Percentiles rank a stretch among this genome's conserved stretches.
Conservation (phyloP, 306 rosid genomes). For the Oemleria cerasiformis region DNA sequence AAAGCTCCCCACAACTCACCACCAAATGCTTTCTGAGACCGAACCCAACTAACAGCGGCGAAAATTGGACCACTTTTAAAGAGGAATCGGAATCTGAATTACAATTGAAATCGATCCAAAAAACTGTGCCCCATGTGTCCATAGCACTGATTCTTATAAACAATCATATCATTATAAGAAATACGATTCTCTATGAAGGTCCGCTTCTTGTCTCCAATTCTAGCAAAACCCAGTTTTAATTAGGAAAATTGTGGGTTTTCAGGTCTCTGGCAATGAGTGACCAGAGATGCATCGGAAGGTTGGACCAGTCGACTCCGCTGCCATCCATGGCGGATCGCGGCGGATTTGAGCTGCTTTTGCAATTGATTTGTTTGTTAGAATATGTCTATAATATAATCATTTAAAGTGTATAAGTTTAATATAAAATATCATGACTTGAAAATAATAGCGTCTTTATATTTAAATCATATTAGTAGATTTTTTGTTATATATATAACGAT, state of each 20-base stretch:
- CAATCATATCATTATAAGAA: constrained; percentile 56
- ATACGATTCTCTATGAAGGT: constrained; percentile 27
- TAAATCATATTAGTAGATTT: too few relatives aligned
- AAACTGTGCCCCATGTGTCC: constrained; percentile 65
- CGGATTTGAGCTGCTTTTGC: too few relatives aligned
- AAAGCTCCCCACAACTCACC: constrained; percentile 53
- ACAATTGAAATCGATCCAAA: constrained; percentile 49
- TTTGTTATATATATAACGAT: too few relatives aligned
- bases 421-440: too few relatives aligned
- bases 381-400: too few relatives aligned
- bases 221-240: constrained; percentile 21
- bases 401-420: too few relatives aligned
- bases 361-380: too few relatives aligned
- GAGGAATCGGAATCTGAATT: too few relatives aligned
- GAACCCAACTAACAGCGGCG: constrained; percentile 53
- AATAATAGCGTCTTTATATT: too few relatives aligned
- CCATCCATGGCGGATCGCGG: constrained; percentile 21
- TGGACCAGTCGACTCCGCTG: constrained; percentile 22
- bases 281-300: constrained; percentile 35
- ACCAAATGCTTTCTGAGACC: constrained; percentile 60
- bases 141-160: constrained; percentile 51
- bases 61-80: constrained; percentile 46
- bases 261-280: constrained; percentile 20
- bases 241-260: neutral
- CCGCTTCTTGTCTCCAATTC: constrained; percentile 41